Evolutionary conservation across 1,284 basidiomycete species (phyloP), one percentile per base, ranked within the genome.

Genomic region (Ceratobasidium sp.): DNA sequence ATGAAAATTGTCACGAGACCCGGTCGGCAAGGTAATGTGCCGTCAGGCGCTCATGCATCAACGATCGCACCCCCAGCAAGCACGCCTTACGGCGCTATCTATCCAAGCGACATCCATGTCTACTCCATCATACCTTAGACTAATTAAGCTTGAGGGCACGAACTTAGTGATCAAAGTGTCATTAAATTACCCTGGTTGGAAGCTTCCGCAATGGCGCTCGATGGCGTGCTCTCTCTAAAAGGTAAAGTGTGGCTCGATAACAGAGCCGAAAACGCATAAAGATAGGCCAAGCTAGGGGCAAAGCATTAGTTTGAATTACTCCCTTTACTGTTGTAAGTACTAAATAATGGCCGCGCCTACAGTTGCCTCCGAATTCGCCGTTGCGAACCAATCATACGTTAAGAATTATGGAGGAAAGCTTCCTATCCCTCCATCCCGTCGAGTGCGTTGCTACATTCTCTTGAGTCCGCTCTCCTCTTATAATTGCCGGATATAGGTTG

Each of bases 401-500:
- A 85, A 85, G 66, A 83, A 82, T 80, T 87, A 88, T 78, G 86
- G 85, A 71, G 86, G 88, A 76, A 88, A 90, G 82, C 82, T 89
- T 33, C 83, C 87, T 1, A 81, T 91, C 23, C 89, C 88, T 6
- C 91, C 91, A 0, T 84, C 85, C 33, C 90, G 89, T 84, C 87
- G 88, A 77, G 79, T 81, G 28, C n/a, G 80, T 84, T 89, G 12
- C 5, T 49, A 23, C 13, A 13, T 40, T 40, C 56, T 90, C 91
- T 71, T 90, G 91, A 68, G 85, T 92, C 80, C 86, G 87, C 87
- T 82, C 82, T 79, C 33, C 53, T 12, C 20, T 67, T 53, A 49
- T 49, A 18, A 5, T 39, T n/a, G 6, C 39, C 51, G 20, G 39
- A 26, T 20, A 13, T 39, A 75, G 71, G 71, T 75, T 28, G 58